Conservation (phyloP, 2,329 filamentous ascomycete species). For the Colletotrichum caudatum region DNA sequence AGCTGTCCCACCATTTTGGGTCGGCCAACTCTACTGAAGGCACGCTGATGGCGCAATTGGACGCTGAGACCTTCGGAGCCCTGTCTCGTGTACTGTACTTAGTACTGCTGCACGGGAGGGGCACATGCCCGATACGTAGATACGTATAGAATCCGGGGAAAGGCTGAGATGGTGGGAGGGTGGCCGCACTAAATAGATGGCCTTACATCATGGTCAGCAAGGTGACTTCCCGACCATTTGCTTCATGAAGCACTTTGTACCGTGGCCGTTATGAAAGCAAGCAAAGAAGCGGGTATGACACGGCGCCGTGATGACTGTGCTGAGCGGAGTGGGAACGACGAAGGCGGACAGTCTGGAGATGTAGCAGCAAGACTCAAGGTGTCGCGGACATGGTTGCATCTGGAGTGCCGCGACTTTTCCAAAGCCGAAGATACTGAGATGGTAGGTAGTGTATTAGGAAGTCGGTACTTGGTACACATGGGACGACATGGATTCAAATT, state of each 20-base stretch:
- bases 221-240: background rate
- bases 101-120: constrained; percentile 38
- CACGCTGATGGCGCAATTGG: constrained; percentile 38
- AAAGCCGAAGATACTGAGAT: no score
- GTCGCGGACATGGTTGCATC: background rate
- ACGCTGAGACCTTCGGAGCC: constrained; percentile 29
- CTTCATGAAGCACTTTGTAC: background rate
- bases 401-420: background rate
- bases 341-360: constrained; percentile 24
- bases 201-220: constrained; percentile 28
- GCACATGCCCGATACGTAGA: constrained; percentile 36
- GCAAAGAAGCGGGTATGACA: background rate
- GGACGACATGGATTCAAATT: background rate
- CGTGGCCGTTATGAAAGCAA: background rate
- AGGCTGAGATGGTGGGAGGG: constrained; percentile 33
- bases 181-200: background rate
- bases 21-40: constrained; percentile 21
- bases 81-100: constrained; percentile 13
- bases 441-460: background rate
- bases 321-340: constrained; percentile 16
- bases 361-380: no score
- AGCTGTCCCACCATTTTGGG: constrained; percentile 34
- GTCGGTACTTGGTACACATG: background rate
- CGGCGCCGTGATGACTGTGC: background rate
- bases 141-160: constrained; percentile 42